Base-by-base conservation (phyloP, 352 stramenopile species). In the Phytophthora capsici region DNA sequence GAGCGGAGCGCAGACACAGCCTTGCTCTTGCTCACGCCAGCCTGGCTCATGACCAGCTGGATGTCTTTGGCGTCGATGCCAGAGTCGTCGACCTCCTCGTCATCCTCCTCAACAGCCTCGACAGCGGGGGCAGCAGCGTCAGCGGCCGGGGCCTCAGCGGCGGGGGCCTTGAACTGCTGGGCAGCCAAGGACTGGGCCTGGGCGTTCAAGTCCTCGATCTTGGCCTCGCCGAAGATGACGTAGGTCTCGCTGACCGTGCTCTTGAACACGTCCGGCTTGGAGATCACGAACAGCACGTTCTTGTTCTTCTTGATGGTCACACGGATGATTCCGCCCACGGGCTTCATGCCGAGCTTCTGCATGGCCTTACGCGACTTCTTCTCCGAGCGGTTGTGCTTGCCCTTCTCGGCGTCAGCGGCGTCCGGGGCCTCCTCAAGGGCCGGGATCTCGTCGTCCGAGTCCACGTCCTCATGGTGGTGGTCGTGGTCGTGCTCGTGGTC, bases 321-420 rank as follows among this genome's bases (percentile, higher is more conserved):
- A 62, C 97, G 89, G 64, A 98, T 92, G 76, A 99, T 96, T 72
- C 96, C 97, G 51, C 88, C 80, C 45, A 99, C 91, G 26, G 90
- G 85, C 71, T 98, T 98, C 87, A 99, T 97, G 53, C 96, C 96
- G 43, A 99, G 90, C 89, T 99, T 99, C 76, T 98, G 91, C 91
- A 99, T 99, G 53, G 96, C 96, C 86, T 99, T 99, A 70, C 97
- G 94, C 44, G 95, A 93, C 84, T 99, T 99, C 88, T 99, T 99
- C 84, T 99, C 98, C 64, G 94, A 92, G 63, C 97, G 93, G 86
- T 99, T 99, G 76, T 97, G 92, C 77, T 95, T 94, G 77, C 88
- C 84, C 20, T 80, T 78, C 71, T 88, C 84, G 61, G 77, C 86
- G 37, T 86, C 86, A 32, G 74, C 71, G 30, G 68, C 88, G 58